These are phyloP conservation scores for Fusarium stilboides DNA, from an alignment of 2,329 filamentous ascomycete genomes.

Conservation along the genomic window DNA sequence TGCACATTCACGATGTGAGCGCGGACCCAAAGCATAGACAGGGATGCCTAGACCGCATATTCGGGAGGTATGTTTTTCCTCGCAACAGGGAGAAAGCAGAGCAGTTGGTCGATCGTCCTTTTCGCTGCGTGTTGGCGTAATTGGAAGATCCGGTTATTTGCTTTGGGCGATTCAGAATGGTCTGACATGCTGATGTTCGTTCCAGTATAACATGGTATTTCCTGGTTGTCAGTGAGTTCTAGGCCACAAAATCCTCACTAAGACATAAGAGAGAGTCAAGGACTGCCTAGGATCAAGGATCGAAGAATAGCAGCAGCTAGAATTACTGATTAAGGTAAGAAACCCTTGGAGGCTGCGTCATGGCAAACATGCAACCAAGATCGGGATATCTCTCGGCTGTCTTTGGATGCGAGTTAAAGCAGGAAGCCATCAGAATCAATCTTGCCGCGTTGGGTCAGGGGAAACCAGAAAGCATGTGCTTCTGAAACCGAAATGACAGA, in stretches of 20 bases:
- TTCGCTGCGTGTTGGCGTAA: slow-evolving; percentile 16
- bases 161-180: slow-evolving; percentile 29
- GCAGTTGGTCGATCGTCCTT: slow-evolving; percentile 16
- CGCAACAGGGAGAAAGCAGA: slow-evolving; percentile 26
- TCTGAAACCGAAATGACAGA: slow-evolving; percentile 34
- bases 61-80: slow-evolving; percentile 40
- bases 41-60: slow-evolving; percentile 49
- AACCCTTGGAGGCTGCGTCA: slow-evolving; percentile 37
- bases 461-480: slow-evolving; percentile 30
- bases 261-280: slow-evolving; percentile 30
- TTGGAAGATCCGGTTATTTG: slow-evolving; percentile 22
- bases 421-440: slow-evolving; percentile 28
- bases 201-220: slow-evolving; percentile 26
- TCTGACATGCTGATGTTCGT: slow-evolving; percentile 16
- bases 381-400: slow-evolving; percentile 29
- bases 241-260: slow-evolving; percentile 36
- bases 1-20: slow-evolving; percentile 37
- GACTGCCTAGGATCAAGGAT: slow-evolving; percentile 34
- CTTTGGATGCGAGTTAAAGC: slow-evolving; percentile 23
- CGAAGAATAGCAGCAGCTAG: slow-evolving; percentile 17
- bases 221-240: slow-evolving; percentile 30
- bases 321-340: slow-evolving; percentile 31
- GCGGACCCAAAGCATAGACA: slow-evolving; percentile 38
- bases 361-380: slow-evolving; percentile 11
- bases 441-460: slow-evolving; percentile 17